Evolutionary conservation across 306 rosid genomes (phyloP), one percentile per base, ranked within the genome.

Genomic region (Vicia faba): DNA sequence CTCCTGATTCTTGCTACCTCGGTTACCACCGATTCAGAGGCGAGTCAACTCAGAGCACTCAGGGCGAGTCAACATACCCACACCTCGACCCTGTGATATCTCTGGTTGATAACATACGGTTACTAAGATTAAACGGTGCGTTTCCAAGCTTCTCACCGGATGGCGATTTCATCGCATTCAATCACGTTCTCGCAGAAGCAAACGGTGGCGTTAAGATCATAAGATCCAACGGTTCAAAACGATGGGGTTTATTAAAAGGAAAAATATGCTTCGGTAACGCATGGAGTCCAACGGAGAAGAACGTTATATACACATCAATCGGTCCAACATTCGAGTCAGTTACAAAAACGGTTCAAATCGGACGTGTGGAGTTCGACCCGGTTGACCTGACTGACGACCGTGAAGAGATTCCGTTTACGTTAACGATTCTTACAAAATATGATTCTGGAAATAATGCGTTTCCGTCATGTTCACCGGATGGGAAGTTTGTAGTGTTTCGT

Each of bases 1-100:
- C 96, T 1, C 64, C 75, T 1, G 81, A 88, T 66, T 87, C 89
- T 14, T 41, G 67, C 2, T 60, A 64, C 18, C 35, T 92, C 12
- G 98, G 92, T 18, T 92, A 87, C 82, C 96, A 92, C 82, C 88
- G 95, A 0, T 89, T 89, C 77, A 77, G 95, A 2, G 95, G 96
- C n/a, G 89, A 79, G 77, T 76, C 81, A 2, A 4, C 41, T 15
- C 76, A 55, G 2, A 85, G 88, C 20, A 4, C 41, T n/a, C 76
- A 53, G 3, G 88, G 90, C 26, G 95, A 84, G 60, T 76, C 85
- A 29, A 76, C 18, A 0, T 78, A 83, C 63, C 98, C 92, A 5
- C 51, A 76, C 39, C 80, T 89, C 0, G 83, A 86, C 5, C 79
- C 69, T 0, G 81, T 89, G 0, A 8, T 6, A 6, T 92, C 96